A percentile compares a stretch with the other conserved stretches of the same genome.
These are phyloP conservation scores for Pseudocercospora eumusae DNA, from an alignment of 2,329 filamentous ascomycete genomes.

Conservation along the genomic window DNA sequence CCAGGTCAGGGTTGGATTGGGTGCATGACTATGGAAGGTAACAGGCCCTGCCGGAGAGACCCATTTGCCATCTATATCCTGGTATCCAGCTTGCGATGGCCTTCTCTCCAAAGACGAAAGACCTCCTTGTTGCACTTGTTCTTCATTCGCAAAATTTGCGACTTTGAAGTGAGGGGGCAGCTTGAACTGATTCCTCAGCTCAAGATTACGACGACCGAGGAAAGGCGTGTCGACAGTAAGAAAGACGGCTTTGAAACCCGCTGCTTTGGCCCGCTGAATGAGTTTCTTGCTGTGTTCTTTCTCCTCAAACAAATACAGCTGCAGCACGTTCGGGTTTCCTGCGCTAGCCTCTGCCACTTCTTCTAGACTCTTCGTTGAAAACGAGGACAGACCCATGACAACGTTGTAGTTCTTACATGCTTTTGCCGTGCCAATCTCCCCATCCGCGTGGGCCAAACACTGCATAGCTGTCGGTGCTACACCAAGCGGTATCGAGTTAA, in stretches of 20 bases:
- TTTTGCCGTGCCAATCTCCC: slow-evolving; percentile 53
- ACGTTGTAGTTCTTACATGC: slow-evolving; percentile 50
- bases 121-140: slow-evolving; percentile 19
- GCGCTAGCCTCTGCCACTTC: slow-evolving; percentile 50
- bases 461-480: slow-evolving; percentile 59
- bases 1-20: slow-evolving; percentile 50
- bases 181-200: slow-evolving; percentile 57
- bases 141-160: slow-evolving; percentile 39
- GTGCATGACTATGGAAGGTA: slow-evolving; percentile 45
- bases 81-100: slow-evolving; percentile 16
- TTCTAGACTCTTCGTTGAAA: slow-evolving; percentile 53
- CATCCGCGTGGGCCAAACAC: slow-evolving; percentile 55
- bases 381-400: slow-evolving; percentile 54
- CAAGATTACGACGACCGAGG: slow-evolving; percentile 56
- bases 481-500: slow-evolving; percentile 53
- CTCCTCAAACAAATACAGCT: slow-evolving; percentile 58
- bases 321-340: slow-evolving; percentile 54
- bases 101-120: slow-evolving; percentile 14
- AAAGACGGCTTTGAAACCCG: slow-evolving; percentile 58
- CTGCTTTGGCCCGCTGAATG: slow-evolving; percentile 40
- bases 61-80: slow-evolving; percentile 34
- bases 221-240: slow-evolving; percentile 60
- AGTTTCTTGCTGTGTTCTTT: slow-evolving; percentile 51
- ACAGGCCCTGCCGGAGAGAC: slow-evolving; percentile 40
- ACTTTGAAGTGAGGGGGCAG: slow-evolving; percentile 41